Conservation (phyloP, 345 rosid species). For the Eutrema yunnanense region DNA sequence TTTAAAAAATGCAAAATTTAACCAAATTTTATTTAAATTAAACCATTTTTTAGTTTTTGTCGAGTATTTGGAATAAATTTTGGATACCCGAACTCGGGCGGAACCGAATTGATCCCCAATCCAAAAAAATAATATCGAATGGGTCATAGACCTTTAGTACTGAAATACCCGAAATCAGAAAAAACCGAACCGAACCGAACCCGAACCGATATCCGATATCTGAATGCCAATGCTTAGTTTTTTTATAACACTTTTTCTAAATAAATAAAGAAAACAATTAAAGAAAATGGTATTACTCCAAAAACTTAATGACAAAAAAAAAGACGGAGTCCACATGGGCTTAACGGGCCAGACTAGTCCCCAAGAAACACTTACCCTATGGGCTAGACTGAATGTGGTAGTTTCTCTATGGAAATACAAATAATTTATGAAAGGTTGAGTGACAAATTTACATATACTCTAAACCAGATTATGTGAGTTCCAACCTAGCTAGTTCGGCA, state of each 20-base stretch:
- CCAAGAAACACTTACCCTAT: neutral
- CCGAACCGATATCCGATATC: too few relatives aligned
- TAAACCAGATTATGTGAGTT: neutral
- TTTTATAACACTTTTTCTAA: neutral
- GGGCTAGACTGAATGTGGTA: constrained; percentile 4
- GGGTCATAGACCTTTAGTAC: too few relatives aligned
- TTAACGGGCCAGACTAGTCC: neutral
- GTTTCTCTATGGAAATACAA: neutral
- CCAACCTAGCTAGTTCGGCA: neutral
- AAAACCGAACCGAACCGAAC: too few relatives aligned
- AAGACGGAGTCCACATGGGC: constrained; percentile 1
- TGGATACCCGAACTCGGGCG: too few relatives aligned
- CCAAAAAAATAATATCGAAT: too few relatives aligned
- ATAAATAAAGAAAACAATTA: neutral
- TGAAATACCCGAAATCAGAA: too few relatives aligned
- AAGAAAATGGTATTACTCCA: neutral
- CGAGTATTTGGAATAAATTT: too few relatives aligned
- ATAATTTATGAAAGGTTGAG: neutral
- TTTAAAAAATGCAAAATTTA: too few relatives aligned
- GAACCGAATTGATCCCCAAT: too few relatives aligned
- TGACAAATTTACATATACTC: neutral
- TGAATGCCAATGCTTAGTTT: too few relatives aligned
- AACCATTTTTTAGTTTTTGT: too few relatives aligned
- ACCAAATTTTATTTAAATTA: too few relatives aligned
- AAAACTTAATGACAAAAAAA: neutral